phyloP scores from a whole-genome alignment of 805 yeast species.

The Wickerhamomyces bovis region DNA sequence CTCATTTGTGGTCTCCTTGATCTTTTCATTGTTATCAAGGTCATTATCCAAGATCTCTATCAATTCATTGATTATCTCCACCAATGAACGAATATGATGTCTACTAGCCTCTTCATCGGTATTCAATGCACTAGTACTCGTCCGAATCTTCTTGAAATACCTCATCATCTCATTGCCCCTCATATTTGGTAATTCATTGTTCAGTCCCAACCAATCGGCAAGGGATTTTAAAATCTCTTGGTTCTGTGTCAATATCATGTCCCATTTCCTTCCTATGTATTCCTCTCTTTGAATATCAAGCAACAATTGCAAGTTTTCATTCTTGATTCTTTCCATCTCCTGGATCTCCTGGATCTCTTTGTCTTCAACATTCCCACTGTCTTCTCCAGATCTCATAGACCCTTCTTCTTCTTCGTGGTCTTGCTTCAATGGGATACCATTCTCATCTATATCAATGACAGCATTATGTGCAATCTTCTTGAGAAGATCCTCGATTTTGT shows the following conservation, averaged over 20 bases:
- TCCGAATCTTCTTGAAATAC: background rate
- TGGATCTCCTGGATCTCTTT: background rate
- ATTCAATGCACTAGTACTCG: background rate
- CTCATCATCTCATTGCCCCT: background rate
- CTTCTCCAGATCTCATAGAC: too few relatives aligned
- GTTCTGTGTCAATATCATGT: conserved; percentile 22
- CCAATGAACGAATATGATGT: background rate
- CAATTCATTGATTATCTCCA: background rate
- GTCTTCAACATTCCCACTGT: background rate
- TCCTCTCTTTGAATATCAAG: conserved; percentile 30
- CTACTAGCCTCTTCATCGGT: background rate
- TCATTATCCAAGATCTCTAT: background rate
- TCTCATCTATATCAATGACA: conserved; percentile 11
- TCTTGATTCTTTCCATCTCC: conserved; percentile 17
- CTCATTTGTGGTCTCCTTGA: background rate
- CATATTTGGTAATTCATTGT: background rate
- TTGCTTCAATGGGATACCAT: background rate
- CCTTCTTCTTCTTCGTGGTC: background rate
- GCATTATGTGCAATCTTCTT: conserved; percentile 10
- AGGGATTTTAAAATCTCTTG: conserved; percentile 21
- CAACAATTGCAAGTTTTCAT: conserved; percentile 23
- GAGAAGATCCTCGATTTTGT: conserved; percentile 15
- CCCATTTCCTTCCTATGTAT: conserved; percentile 23
- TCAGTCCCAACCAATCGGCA: conserved; percentile 5
- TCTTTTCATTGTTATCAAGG: background rate